phyloP scores from a whole-genome alignment of 1,284 basidiomycete genomes.

The Papiliotrema flavescens region DNA sequence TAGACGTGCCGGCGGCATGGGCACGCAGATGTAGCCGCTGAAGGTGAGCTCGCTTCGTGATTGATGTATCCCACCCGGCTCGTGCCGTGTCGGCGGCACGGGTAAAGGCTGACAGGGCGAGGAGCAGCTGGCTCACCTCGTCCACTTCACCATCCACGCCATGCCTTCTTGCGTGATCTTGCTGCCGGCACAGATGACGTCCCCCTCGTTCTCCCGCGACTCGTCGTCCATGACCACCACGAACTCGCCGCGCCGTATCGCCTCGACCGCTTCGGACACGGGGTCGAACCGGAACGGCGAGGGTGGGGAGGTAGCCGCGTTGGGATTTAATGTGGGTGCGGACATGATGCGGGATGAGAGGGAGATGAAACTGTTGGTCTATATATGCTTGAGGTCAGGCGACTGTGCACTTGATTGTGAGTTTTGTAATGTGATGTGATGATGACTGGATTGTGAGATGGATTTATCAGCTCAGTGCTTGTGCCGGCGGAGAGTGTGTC shows the following conservation, averaged over 20 bases:
- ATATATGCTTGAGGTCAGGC: too few relatives aligned
- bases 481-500: too few relatives aligned
- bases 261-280: slow-evolving; percentile 73
- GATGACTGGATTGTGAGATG: too few relatives aligned
- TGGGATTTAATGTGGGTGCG: slow-evolving; percentile 20
- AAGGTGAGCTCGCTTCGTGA: too few relatives aligned
- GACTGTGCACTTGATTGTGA: too few relatives aligned
- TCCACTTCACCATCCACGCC: slow-evolving; percentile 98
- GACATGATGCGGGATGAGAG: slow-evolving; percentile 25
- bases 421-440: too few relatives aligned
- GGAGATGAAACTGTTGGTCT: too few relatives aligned
- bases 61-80: too few relatives aligned
- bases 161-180: slow-evolving; percentile 89
- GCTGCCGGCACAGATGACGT: slow-evolving; percentile 78
- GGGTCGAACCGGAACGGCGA: slow-evolving; percentile 57
- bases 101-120: too few relatives aligned
- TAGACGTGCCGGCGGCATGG: slow-evolving; percentile 72
- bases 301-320: slow-evolving; percentile 25
- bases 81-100: too few relatives aligned
- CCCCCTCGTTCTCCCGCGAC: slow-evolving; percentile 88
- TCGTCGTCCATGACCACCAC: slow-evolving; percentile 96
- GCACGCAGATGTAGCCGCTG: slow-evolving; percentile 93
- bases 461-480: too few relatives aligned
- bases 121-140: slow-evolving; percentile 61
- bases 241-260: slow-evolving; percentile 79